phyloP scores from a whole-genome alignment of 1,284 basidiomycete species.

The Cryptococcus neoformans region DNA sequence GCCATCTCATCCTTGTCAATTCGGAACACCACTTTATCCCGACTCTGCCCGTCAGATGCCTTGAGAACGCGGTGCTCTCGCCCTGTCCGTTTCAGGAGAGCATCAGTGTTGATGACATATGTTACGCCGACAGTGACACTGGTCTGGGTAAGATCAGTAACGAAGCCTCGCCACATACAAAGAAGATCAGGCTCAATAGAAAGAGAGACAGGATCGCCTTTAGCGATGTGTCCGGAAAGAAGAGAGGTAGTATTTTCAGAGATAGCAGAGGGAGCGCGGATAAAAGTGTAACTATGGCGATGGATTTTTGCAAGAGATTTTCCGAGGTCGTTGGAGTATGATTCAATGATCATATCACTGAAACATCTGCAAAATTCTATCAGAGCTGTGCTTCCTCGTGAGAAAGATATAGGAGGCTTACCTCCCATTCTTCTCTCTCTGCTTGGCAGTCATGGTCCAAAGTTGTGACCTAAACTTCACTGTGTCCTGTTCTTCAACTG shows the following conservation, averaged over 20 bases:
- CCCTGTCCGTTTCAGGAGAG: conserved; percentile 53
- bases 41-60: conserved; percentile 11
- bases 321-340: conserved; percentile 40
- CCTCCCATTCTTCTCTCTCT: conserved; percentile 74
- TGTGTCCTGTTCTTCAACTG: conserved; percentile 85
- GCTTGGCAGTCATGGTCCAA: conserved; percentile 82
- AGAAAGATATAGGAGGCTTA: conserved; percentile 37
- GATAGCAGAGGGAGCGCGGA: conserved; percentile 41
- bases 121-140: conserved; percentile 75
- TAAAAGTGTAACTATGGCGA: conserved; percentile 64
- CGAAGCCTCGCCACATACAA: conserved; percentile 79
- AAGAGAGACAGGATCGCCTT: conserved; percentile 77
- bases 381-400: too few relatives aligned
- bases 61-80: conserved; percentile 13
- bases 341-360: conserved; percentile 67
- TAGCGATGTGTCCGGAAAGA: conserved; percentile 71
- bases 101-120: conserved; percentile 63
- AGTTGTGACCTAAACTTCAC: conserved; percentile 71
- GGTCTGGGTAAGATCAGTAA: conserved; percentile 65
- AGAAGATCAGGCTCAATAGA: conserved; percentile 81
- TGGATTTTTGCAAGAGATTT: conserved; percentile 50
- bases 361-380: conserved; percentile 55
- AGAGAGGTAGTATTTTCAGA: conserved; percentile 51
- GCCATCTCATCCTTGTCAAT: conserved; percentile 93
- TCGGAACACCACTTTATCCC: conserved; percentile 61